Conservation (phyloP, 108 stramenopile genomes). For the Schizochytrium sp. region DNA sequence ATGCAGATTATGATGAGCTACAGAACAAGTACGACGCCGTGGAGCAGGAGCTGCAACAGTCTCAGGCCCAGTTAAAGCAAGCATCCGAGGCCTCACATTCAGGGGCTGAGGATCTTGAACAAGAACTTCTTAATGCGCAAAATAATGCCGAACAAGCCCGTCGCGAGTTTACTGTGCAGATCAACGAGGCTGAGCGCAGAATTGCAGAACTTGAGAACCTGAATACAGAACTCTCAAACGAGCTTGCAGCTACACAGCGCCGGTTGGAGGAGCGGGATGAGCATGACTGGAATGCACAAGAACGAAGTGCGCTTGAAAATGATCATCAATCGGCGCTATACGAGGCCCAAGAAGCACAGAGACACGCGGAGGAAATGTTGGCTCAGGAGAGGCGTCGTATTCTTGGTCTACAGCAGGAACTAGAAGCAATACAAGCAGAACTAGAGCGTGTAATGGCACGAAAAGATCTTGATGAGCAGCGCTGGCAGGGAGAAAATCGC, state of each 20-base stretch:
- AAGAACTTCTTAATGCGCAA: slow-evolving; percentile 16
- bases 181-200: slow-evolving; percentile 36
- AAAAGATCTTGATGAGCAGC: not conserved
- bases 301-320: not conserved
- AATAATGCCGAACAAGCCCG: slow-evolving; percentile 15
- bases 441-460: not conserved
- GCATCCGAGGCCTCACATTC: not conserved
- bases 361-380: slow-evolving; percentile 32
- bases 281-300: not conserved
- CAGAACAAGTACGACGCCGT: not conserved
- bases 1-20: slow-evolving; percentile 35
- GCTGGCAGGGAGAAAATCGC: slow-evolving; percentile 8
- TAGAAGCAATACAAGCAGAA: not conserved
- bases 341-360: slow-evolving; percentile 30
- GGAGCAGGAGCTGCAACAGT: not conserved
- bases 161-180: slow-evolving; percentile 6
- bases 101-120: slow-evolving; percentile 35
- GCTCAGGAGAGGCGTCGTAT: slow-evolving; percentile 45
- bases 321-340: slow-evolving; percentile 8
- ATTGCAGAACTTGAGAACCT: slow-evolving; percentile 45
- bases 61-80: not conserved
- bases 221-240: slow-evolving; percentile 15
- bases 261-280: slow-evolving; percentile 32
- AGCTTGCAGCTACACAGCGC: slow-evolving; percentile 56
- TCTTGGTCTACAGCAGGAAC: not conserved